Evolutionary conservation across 495 filamentous ascomycete species (phyloP), one percentile per base, ranked within the genome.

Genomic region (Friedmanniomyces endolithicus): DNA sequence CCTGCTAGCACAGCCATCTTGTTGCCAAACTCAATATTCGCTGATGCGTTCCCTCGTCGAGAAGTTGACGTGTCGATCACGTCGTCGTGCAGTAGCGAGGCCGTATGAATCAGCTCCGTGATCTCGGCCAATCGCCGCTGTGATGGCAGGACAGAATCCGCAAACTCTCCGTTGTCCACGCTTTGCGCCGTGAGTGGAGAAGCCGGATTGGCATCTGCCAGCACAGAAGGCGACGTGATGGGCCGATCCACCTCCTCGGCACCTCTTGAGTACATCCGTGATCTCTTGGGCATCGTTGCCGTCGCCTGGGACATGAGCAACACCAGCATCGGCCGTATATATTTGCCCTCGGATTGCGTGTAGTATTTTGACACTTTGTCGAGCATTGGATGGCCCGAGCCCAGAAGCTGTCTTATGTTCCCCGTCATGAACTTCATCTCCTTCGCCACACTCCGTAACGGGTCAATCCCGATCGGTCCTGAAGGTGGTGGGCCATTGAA

Each of bases 351-450:
- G 49, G 85, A 85, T 61, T 86, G 83, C n/a, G 92, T 95, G 66
- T 98, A 98, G 75, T 98, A 97, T 67, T 97, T 98, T 27, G 94
- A 88, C 16, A 94, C 88, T 48, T 84, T 90, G 64, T 98, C 94
- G 39, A 98, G 75, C 19, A 88, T 85, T 6, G 90, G 94, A 67
- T 96, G 90, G 1, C 90, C 89, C 0, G 90, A 94, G 6, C 90
- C 90, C 20, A 96, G 73, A 25, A 96, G 74, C 65, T 89, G 83
- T 47, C 86, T 75, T 65, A 95, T 92, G 65, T 94, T 94, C 49
- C 86, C 86, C 17, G 81, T 94, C 66, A 95, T 70, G 63, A 90
- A 92, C 70, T 94, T 94, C 79, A 96, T 84, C 71, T 96, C 90
- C 71, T 94, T 94, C 48, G 85, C 89, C 20, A 96, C 86, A 33